These are phyloP conservation scores for Eimeria sp. DNA, from an alignment of 169 alveolate species.

Conservation along the genomic window DNA sequence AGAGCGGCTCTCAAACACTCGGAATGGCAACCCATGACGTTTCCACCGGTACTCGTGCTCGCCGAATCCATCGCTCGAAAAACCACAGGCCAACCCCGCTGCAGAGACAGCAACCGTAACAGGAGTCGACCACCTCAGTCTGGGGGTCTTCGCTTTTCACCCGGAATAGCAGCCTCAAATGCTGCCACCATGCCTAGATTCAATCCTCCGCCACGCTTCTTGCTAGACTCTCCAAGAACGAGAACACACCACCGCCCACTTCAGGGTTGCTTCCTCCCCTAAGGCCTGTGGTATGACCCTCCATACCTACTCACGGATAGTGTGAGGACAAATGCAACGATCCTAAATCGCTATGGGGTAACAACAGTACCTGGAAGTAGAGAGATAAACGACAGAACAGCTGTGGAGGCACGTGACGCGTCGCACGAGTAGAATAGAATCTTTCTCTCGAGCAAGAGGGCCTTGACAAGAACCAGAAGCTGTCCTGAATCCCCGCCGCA, in stretches of 20 bases:
- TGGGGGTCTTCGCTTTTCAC: not conserved
- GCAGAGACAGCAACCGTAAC: not conserved
- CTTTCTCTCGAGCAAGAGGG: slow-evolving; percentile 80
- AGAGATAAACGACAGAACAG: slow-evolving; percentile 79
- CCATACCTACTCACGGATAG: not conserved
- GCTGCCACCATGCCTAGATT: not conserved
- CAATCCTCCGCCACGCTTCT: not conserved
- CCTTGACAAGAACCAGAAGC: slow-evolving; percentile 74
- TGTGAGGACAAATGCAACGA: not conserved
- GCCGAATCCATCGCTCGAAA: slow-evolving; percentile 76
- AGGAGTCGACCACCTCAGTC: not conserved
- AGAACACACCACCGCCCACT: not conserved
- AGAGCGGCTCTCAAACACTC: slow-evolving; percentile 46
- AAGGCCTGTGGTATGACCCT: not conserved
- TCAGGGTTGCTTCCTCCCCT: not conserved
- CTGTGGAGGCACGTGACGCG: slow-evolving; percentile 77
- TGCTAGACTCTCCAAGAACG: not conserved
- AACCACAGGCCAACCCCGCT: slow-evolving; percentile 78
- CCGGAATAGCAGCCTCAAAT: not conserved
- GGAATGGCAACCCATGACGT: slow-evolving; percentile 64
- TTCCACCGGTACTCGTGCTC: slow-evolving; percentile 69
- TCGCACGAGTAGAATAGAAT: slow-evolving; percentile 63
- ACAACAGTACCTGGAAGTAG: slow-evolving; percentile 68
- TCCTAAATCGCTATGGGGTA: not conserved
- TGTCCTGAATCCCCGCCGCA: slow-evolving; percentile 23